Evolutionary conservation across 441 rosid species (phyloP).

Genomic region (Viola pubescens): DNA sequence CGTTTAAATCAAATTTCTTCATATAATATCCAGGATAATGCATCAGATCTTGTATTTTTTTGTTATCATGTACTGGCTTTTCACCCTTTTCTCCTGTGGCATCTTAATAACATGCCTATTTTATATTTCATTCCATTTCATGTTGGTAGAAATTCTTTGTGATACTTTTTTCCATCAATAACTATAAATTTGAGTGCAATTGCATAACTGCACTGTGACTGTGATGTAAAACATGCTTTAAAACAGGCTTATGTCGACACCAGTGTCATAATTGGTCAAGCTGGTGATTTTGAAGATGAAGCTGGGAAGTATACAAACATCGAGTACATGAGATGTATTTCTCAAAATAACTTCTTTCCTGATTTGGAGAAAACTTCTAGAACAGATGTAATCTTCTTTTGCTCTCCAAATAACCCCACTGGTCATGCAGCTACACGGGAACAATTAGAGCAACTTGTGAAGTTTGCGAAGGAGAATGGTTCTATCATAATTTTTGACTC

Average conservation of each 20-base stretch:
- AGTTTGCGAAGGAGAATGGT: conserved; percentile 54
- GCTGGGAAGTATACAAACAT: conserved; percentile 43
- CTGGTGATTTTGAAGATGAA: conserved; percentile 43
- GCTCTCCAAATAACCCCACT: conserved; percentile 76
- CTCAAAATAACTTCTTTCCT: conserved; percentile 51
- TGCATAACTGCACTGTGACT: too few species aligned
- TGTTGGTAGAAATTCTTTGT: too few species aligned
- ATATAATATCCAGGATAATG: too few species aligned
- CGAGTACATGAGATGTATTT: conserved; percentile 50
- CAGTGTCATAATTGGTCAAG: conserved; percentile 58
- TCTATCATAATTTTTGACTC: conserved; percentile 56
- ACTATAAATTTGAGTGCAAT: too few species aligned
- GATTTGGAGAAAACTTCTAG: conserved; percentile 35
- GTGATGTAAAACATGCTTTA: background rate
- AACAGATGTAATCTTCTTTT: conserved; percentile 66
- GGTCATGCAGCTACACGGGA: conserved; percentile 51
- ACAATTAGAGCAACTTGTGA: conserved; percentile 47
- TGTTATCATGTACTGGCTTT: too few species aligned
- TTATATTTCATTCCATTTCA: too few species aligned
- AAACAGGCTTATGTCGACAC: conserved; percentile 53
- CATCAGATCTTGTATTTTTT: too few species aligned
- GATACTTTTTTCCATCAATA: too few species aligned
- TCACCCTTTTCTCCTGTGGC: too few species aligned
- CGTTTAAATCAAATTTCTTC: too few species aligned
- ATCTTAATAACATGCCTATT: too few species aligned